Conservation (phyloP, 345 rosid genomes). For the Noccaea caerulescens region DNA sequence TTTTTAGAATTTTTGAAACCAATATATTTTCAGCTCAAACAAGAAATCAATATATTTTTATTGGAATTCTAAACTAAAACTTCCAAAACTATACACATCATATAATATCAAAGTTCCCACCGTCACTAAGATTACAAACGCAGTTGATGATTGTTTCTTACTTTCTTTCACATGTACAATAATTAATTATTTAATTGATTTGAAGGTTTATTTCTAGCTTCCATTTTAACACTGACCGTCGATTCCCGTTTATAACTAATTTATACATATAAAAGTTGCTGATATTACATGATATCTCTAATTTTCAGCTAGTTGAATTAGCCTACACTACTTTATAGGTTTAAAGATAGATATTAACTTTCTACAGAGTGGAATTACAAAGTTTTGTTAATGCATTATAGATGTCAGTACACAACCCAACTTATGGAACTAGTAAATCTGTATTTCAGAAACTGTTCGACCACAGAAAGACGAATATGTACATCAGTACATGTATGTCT, state of each 20-base stretch:
- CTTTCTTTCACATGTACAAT: too few relatives aligned
- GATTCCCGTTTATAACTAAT: too few relatives aligned
- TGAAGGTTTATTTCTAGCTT: too few relatives aligned
- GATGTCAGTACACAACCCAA: conserved; percentile 24
- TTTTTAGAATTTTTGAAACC: not conserved
- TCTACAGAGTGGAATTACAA: not conserved
- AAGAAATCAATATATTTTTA: not conserved
- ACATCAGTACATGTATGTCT: conserved; percentile 31
- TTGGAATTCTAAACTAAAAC: not conserved
- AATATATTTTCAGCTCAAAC: not conserved
- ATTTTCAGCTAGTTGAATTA: not conserved
- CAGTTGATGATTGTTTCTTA: too few relatives aligned
- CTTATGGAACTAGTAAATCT: conserved; percentile 31
- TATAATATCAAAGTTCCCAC: not conserved
- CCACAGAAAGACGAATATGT: conserved; percentile 9
- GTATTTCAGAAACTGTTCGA: conserved; percentile 30
- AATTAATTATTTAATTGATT: too few relatives aligned
- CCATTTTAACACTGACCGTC: too few relatives aligned
- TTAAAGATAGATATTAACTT: not conserved
- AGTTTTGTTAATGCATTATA: not conserved
- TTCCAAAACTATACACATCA: not conserved
- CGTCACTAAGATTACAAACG: not conserved
- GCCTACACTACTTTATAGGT: not conserved
- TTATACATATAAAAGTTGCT: too few relatives aligned
- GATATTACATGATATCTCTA: not conserved